These are phyloP conservation scores for Aspergillus taichungensis DNA, from an alignment of 495 filamentous ascomycete genomes.

Conservation along the genomic window DNA sequence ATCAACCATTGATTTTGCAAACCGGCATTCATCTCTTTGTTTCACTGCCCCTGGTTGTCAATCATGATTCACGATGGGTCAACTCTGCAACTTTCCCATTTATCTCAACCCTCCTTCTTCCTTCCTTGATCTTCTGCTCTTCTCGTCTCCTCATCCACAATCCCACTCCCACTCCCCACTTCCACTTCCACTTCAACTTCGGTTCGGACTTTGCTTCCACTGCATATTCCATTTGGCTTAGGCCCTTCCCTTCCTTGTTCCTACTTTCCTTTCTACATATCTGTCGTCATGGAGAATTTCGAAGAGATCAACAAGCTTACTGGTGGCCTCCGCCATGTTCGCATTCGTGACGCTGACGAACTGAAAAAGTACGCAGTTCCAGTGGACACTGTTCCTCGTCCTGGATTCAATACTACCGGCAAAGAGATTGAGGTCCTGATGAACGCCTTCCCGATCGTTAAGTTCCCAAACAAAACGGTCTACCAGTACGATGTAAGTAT, in stretches of 20 bases:
- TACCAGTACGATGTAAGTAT: constrained; percentile 81
- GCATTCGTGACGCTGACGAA: constrained; percentile 17
- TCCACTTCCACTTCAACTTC: background rate
- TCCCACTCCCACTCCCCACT: background rate
- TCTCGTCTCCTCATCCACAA: background rate
- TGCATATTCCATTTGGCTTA: constrained; percentile 7
- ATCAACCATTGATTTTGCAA: constrained; percentile 9
- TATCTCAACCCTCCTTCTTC: constrained; percentile 5
- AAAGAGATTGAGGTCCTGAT: constrained; percentile 48
- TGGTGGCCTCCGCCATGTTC: constrained; percentile 19
- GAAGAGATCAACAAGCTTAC: constrained; percentile 12
- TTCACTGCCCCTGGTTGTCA: constrained; percentile 6
- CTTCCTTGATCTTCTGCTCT: background rate
- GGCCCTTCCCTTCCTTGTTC: background rate
- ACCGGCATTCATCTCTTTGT: constrained; percentile 11
- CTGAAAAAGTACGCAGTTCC: constrained; percentile 21
- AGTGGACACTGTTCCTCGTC: constrained; percentile 28
- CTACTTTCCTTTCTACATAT: background rate
- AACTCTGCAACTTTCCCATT: constrained; percentile 1
- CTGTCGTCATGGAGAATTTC: constrained; percentile 13
- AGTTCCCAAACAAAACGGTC: constrained; percentile 45
- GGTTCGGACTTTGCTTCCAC: background rate
- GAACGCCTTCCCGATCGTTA: constrained; percentile 65
- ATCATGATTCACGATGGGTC: constrained; percentile 10
- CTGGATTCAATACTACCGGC: constrained; percentile 49